These are phyloP conservation scores for Cercospora nicotianae DNA, from an alignment of 2,329 filamentous ascomycete genomes.

Conservation along the genomic window DNA sequence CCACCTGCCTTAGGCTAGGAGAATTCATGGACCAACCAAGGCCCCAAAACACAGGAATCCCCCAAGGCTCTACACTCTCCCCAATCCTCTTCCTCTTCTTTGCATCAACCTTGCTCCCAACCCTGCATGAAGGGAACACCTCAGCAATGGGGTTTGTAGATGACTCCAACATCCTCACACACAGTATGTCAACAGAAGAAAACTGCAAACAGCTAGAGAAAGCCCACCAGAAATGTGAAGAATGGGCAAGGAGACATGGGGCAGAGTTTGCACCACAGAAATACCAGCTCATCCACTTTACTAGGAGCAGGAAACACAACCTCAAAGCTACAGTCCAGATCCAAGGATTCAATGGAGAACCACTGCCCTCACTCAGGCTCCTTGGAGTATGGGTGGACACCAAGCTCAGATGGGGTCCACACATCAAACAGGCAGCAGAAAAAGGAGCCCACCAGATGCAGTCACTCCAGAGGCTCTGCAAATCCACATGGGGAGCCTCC, in stretches of 20 bases:
- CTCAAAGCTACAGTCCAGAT: no score
- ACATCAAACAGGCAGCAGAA: background rate
- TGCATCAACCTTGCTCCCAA: background rate
- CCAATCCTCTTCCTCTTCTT: background rate
- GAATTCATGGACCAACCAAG: background rate
- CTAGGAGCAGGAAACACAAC: no score
- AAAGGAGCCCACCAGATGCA: background rate
- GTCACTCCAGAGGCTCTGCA: background rate
- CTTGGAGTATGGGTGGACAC: background rate
- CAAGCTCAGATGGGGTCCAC: background rate
- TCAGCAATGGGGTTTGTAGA: background rate
- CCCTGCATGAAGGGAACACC: background rate
- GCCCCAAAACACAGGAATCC: background rate
- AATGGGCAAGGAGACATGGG: background rate
- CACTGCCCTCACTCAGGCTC: background rate
- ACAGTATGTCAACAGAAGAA: background rate
- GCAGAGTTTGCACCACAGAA: background rate
- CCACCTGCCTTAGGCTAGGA: background rate
- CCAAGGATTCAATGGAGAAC: no score
- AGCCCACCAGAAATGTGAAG: background rate
- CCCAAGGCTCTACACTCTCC: background rate
- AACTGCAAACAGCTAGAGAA: background rate
- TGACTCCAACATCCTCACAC: background rate
- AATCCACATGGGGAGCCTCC: background rate
- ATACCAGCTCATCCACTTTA: no score